Evolutionary conservation across 83 land plant genomes (phyloP), one percentile per base, ranked within the genome.

Genomic region (Isoetes engelmannii): DNA sequence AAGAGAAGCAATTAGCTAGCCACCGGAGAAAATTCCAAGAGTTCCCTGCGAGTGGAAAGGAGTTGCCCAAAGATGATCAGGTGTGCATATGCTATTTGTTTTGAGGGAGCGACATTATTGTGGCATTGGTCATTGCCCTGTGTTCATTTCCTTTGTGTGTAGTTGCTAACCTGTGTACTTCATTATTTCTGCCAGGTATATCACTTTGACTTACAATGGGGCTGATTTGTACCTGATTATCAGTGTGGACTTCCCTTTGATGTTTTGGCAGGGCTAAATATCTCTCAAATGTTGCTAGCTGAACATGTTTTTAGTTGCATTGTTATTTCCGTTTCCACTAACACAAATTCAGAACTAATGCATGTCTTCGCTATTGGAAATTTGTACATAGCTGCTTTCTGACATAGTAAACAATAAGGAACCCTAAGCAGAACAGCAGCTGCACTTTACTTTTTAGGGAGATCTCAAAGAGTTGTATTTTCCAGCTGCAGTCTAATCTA

Each of bases 21-120:
- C 87, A 79, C 44, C 81, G 71, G 44, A 79, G 94, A 61, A 92
- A 92, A 70, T 92, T 92, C 74, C 89, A 85, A 70, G 98, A 92
- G 69, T 55, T 80, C 66, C 89, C 98, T 69, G 76, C 67, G 67
- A 63, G 75, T 65, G 58, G 70, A 17, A 80, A 81, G 65, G 80
- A 59, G 18, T 51, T 79, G 45, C 53, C 83, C 47, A 63, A 47
- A 70, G 50, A 64, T 64, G 54, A 70, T 69, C 90, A 92, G 97
- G 97, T 92, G 76, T 56, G 53, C 37, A 15, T 1, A 48, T 57
- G 50, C 42, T 45, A 57, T 5, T 21, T 62, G 4, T 57, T 6
- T 46, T 19, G 41, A 17, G 18, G 47, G 17, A 28, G 67, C 48
- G 13, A 68, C 19, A 18, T 44, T 18, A 28, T 47, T 9, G 48